Percentiles rank a stretch among this genome's conserved stretches.
Evolutionary conservation across 2,329 filamentous ascomycete genomes (phyloP).

Genomic region (Juglanconis juglandina): DNA sequence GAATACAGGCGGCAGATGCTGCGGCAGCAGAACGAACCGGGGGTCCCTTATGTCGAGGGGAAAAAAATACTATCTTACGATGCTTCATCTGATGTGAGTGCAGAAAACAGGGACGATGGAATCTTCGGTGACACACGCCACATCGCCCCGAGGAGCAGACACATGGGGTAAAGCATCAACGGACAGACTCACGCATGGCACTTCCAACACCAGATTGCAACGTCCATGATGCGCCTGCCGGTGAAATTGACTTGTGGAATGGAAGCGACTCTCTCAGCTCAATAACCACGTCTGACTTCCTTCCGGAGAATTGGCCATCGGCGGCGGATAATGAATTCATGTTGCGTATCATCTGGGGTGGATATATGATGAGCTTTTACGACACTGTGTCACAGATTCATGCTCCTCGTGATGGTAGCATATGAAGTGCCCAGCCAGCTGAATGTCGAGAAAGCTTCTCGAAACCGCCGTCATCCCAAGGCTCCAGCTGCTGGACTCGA

Average conservation of each 20-base stretch:
- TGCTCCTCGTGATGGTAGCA: background rate
- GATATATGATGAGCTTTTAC: constrained; percentile 7
- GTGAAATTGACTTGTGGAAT: constrained; percentile 2
- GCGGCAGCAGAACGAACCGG: background rate
- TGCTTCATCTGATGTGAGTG: constrained; percentile 1
- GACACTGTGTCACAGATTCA: background rate
- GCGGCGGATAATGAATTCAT: constrained; percentile 9
- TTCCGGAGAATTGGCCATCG: constrained; percentile 7
- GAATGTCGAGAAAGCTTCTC: background rate
- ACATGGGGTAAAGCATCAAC: background rate
- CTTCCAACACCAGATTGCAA: constrained; percentile 5
- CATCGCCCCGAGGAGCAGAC: background rate
- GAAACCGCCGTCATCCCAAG: background rate
- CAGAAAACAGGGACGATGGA: background rate
- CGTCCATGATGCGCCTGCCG: background rate
- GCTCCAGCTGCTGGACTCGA: too few relatives aligned
- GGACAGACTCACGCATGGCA: background rate
- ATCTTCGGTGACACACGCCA: background rate
- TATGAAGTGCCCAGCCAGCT: background rate
- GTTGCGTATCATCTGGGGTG: constrained; percentile 13
- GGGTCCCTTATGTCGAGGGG: background rate
- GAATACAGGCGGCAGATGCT: constrained; percentile 7
- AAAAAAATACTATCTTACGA: constrained; percentile 11
- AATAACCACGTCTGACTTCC: constrained; percentile 2
- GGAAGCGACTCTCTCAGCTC: constrained; percentile 9